These are phyloP conservation scores for Podospora bellae-mahoneyi DNA, from an alignment of 495 filamentous ascomycete genomes.

Conservation along the genomic window DNA sequence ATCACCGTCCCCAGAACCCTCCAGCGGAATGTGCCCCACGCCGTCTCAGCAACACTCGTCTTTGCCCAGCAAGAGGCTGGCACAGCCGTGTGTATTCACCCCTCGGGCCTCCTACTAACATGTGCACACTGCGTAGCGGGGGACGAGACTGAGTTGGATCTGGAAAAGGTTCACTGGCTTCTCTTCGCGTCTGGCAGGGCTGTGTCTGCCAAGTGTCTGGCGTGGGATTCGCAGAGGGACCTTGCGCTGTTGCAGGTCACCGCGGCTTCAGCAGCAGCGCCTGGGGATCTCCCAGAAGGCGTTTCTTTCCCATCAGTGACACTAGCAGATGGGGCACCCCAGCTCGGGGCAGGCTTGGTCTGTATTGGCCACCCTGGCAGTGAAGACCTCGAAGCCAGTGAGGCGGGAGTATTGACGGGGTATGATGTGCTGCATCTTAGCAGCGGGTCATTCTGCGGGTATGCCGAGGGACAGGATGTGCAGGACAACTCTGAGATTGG, in stretches of 20 bases:
- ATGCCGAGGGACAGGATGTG: slow-evolving; percentile 35
- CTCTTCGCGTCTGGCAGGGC: slow-evolving; percentile 38
- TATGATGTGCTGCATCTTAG: slow-evolving; percentile 46
- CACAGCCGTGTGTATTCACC: slow-evolving; percentile 46
- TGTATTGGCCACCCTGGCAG: slow-evolving; percentile 46
- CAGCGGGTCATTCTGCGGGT: slow-evolving; percentile 37
- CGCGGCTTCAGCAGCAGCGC: slow-evolving; percentile 16
- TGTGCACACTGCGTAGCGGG: slow-evolving; percentile 49
- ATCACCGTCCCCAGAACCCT: neutral
- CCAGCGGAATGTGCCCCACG: neutral
- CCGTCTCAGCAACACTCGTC: slow-evolving; percentile 39
- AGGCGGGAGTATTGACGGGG: slow-evolving; percentile 31
- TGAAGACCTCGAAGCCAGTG: slow-evolving; percentile 43
- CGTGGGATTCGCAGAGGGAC: slow-evolving; percentile 40
- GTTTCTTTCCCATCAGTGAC: slow-evolving; percentile 1
- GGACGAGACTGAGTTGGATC: slow-evolving; percentile 25
- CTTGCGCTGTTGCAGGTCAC: slow-evolving; percentile 41
- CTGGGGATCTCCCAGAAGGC: neutral
- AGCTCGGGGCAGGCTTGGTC: slow-evolving; percentile 14
- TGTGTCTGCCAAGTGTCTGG: slow-evolving; percentile 36
- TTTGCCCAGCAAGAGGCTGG: slow-evolving; percentile 49
- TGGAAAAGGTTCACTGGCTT: slow-evolving; percentile 33
- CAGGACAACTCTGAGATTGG: slow-evolving; percentile 50
- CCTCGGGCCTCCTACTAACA: slow-evolving; percentile 43
- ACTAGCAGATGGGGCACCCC: slow-evolving; percentile 12